Conservation (phyloP, 2,329 filamentous ascomycete species). For the Pseudogymnoascus sp. region DNA sequence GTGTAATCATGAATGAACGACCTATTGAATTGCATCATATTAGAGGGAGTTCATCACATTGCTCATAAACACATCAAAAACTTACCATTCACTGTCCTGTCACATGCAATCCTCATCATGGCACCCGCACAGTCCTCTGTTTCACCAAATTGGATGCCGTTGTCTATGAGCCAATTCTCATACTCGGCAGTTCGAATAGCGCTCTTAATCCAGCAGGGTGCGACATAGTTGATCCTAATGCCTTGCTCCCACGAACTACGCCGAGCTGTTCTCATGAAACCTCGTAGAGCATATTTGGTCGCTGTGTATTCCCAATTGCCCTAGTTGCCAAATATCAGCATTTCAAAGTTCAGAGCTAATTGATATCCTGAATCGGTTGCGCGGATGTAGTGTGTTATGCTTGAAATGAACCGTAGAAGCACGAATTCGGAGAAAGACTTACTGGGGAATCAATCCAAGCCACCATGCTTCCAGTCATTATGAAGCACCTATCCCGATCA, state of each 20-base stretch:
- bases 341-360: background rate
- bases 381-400: background rate
- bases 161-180: constrained; percentile 34
- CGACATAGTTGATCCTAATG: constrained; percentile 41
- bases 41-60: constrained; percentile 12
- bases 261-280: constrained; percentile 37
- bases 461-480: constrained; percentile 42
- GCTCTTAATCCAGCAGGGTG: constrained; percentile 34
- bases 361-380: background rate
- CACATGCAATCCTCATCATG: constrained; percentile 31
- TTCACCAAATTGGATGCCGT: constrained; percentile 32
- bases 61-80: background rate
- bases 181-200: constrained; percentile 32
- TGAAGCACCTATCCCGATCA: constrained; percentile 39
- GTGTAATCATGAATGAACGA: constrained; percentile 35
- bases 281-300: constrained; percentile 38
- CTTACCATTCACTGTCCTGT: constrained; percentile 28
- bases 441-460: constrained; percentile 41
- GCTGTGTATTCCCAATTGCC: constrained; percentile 31
- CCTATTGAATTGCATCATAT: constrained; percentile 18
- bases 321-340: background rate
- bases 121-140: constrained; percentile 26
- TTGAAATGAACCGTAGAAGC: background rate
- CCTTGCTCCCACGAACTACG: constrained; percentile 34
- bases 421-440: constrained; percentile 20